Evolutionary conservation across 306 rosid species (phyloP).

Genomic region (Cicer bijugum): DNA sequence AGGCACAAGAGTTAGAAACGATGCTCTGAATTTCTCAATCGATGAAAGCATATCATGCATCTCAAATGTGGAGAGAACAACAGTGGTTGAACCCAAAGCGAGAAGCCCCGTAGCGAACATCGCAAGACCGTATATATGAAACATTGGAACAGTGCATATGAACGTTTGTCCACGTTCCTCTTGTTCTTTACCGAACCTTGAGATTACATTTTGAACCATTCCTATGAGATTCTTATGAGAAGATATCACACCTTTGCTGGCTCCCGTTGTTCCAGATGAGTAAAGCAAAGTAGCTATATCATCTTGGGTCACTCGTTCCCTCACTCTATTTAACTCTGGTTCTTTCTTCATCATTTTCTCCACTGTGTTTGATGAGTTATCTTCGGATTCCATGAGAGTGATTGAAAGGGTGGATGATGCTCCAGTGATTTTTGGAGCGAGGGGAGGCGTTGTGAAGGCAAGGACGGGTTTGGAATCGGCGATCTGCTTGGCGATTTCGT

Average conservation of each 20-base stretch:
- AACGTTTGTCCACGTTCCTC: constrained; percentile 52
- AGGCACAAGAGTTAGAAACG: constrained; percentile 80
- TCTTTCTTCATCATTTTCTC: constrained; percentile 58
- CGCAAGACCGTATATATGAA: constrained; percentile 80
- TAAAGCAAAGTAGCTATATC: constrained; percentile 86
- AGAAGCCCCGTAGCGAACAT: constrained; percentile 73
- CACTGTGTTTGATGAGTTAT: constrained; percentile 30
- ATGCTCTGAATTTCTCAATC: constrained; percentile 59
- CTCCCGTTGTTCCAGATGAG: constrained; percentile 92
- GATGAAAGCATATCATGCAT: constrained; percentile 73
- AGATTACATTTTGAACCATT: constrained; percentile 57
- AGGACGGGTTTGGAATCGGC: constrained; percentile 71
- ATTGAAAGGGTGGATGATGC: constrained; percentile 56
- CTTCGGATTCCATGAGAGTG: constrained; percentile 53
- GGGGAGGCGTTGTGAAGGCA: constrained; percentile 69
- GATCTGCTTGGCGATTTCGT: constrained; percentile 80
- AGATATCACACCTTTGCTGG: constrained; percentile 87
- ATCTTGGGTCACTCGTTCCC: constrained; percentile 62
- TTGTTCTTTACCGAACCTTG: constrained; percentile 47
- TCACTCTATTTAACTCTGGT: constrained; percentile 17
- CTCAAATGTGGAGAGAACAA: constrained; percentile 77
- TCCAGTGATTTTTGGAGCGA: constrained; percentile 59
- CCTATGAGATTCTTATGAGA: constrained; percentile 77
- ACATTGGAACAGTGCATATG: constrained; percentile 91
- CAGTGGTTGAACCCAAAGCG: constrained; percentile 68